A percentile compares a stretch with the other conserved stretches of the same genome.
Conservation (phyloP, 306 rosid genomes). For the Rosa chinensis region DNA sequence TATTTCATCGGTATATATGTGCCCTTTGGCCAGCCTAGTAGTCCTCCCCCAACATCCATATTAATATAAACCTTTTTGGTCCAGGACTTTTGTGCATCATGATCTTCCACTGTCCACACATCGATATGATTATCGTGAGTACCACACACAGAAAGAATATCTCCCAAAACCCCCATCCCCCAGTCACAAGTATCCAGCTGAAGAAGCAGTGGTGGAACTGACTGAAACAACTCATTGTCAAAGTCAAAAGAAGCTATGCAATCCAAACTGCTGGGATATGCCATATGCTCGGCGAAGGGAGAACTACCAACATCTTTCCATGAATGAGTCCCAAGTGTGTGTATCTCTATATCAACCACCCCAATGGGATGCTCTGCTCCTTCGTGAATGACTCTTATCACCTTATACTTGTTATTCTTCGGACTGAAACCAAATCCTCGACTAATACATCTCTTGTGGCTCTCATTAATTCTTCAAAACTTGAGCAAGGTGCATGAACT, state of each 20-base stretch:
- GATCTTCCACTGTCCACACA: neutral
- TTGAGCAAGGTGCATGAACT: conserved; percentile 8
- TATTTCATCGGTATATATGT: no score
- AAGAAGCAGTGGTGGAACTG: conserved; percentile 8
- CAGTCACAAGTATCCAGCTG: neutral
- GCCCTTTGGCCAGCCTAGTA: neutral
- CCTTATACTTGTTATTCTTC: conserved; percentile 10
- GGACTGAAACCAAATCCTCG: conserved; percentile 16
- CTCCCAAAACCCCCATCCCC: conserved; percentile 13
- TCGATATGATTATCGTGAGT: neutral
- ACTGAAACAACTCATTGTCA: conserved; percentile 20
- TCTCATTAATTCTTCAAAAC: neutral
- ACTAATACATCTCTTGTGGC: neutral
- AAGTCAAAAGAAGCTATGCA: conserved; percentile 12
- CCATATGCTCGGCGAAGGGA: neutral
- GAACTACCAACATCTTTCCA: neutral
- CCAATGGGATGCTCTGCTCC: neutral
- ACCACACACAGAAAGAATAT: neutral
- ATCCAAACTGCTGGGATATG: neutral
- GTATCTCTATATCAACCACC: conserved; percentile 1
- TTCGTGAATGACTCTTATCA: neutral
- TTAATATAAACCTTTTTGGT: neutral
- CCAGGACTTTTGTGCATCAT: neutral
- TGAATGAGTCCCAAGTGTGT: conserved; percentile 18
- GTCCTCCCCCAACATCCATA: neutral